Base-by-base conservation (phyloP, 2,329 filamentous ascomycete genomes). In the Fusarium sp. region DNA sequence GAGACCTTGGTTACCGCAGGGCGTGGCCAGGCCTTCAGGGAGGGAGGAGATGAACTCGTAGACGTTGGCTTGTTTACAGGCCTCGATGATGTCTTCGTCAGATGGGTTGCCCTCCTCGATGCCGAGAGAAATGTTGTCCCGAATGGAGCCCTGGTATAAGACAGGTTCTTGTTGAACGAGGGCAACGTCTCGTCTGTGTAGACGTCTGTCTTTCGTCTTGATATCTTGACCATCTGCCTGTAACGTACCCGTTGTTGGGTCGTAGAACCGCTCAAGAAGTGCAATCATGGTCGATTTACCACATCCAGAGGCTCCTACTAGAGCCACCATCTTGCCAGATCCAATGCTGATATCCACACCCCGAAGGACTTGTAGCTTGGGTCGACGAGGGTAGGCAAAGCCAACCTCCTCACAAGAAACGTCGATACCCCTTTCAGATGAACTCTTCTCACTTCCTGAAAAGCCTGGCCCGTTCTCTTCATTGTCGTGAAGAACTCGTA, bases 1-100 rank as follows among this genome's bases (percentile, higher is more conserved):
- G 19, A 90, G 86, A 1, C 91, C 91, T 49, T 87, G 86, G 69
- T 90, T 87, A 3, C 91, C 91, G 22, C 91, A 90, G 2, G 84
- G 80, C 0, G 91, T 91, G 2, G 84, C 80, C 56, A 92, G 89
- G 1, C 88, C 88, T 58, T 91, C 80, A 3, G 88, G 87, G 0
- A 90, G 80, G 2, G 83, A 84, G 1, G 80, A 76, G 31, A 90
- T 81, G 59, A 89, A 89, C 15, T 87, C 84, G 70, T 84, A 83
- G 3, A 85, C 84, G 74, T 88, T 88, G 17, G 87, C 85, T 50
- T 87, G 82, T 31, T 80, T 77, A 60, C 86, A 88, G 1, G 87
- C 87, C 1, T 81, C 77, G 13, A 83, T 74, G 21, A 89, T 82
- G 10, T 81, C 76, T 4, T 78, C 79, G 21, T 79, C 79, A 6